Evolutionary conservation across 148 eudicot genomes (phyloP).

Genomic region (Rhododendron simsii): DNA sequence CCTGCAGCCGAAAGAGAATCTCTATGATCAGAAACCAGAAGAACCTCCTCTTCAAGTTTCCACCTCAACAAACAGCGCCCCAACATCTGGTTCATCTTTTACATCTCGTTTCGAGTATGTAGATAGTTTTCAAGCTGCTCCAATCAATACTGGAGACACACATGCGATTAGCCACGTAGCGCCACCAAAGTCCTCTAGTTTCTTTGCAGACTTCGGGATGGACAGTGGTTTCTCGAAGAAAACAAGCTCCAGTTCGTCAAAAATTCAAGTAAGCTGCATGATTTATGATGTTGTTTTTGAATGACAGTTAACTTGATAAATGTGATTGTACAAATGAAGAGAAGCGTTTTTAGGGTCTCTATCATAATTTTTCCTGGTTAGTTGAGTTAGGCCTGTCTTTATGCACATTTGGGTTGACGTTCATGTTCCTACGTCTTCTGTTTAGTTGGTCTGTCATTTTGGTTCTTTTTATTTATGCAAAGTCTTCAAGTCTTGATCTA

Average conservation of each 20-base stretch:
- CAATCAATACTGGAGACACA: slow-evolving; percentile 45
- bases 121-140: slow-evolving; percentile 52
- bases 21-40: slow-evolving; percentile 96
- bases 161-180: slow-evolving; percentile 61
- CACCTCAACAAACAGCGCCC: slow-evolving; percentile 42
- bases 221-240: slow-evolving; percentile 70
- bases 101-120: slow-evolving; percentile 84
- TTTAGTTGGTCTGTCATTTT: not conserved
- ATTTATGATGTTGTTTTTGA: not conserved
- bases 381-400: not conserved
- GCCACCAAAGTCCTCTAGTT: slow-evolving; percentile 75
- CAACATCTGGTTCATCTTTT: slow-evolving; percentile 49
- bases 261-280: slow-evolving; percentile 57
- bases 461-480: not conserved
- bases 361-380: not conserved
- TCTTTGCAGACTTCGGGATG: slow-evolving; percentile 93
- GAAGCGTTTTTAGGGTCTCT: not conserved
- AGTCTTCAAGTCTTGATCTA: not conserved
- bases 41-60: slow-evolving; percentile 71
- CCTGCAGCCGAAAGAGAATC: slow-evolving; percentile 77
- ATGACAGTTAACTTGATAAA: not conserved
- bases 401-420: too few relatives aligned
- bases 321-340: not conserved
- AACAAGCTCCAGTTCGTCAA: slow-evolving; percentile 55
- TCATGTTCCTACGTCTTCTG: too few relatives aligned